Conservation (phyloP, 352 stramenopile species). For the Globisporangium iwayamae region DNA sequence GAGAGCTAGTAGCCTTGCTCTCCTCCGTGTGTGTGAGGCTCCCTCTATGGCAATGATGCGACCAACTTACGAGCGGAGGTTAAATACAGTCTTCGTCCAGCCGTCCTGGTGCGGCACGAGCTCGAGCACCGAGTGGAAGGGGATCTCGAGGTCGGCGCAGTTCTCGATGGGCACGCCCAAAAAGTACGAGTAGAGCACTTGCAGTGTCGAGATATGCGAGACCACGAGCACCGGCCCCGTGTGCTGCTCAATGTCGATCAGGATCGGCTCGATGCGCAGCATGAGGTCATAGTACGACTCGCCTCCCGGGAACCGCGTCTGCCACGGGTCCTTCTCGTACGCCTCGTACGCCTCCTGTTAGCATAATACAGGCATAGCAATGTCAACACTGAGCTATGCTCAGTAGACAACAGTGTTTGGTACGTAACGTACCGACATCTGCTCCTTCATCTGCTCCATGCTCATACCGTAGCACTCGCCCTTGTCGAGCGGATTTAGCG, state of each 20-base stretch:
- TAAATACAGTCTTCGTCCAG: conserved; percentile 86
- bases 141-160: conserved; percentile 75
- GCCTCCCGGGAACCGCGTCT: conserved; percentile 83
- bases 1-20: not conserved
- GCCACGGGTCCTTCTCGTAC: conserved; percentile 70
- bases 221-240: conserved; percentile 84
- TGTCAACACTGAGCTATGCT: not conserved
- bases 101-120: conserved; percentile 75
- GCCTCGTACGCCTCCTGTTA: conserved; percentile 62
- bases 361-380: not conserved
- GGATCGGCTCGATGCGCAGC: conserved; percentile 86
- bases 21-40: not conserved
- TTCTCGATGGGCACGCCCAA: conserved; percentile 74
- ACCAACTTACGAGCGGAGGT: conserved; percentile 42
- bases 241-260: conserved; percentile 92
- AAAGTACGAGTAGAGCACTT: conserved; percentile 89
- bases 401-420: not conserved
- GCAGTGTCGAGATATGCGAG: conserved; percentile 81
- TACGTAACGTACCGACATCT: conserved; percentile 39
- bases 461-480: conserved; percentile 83
- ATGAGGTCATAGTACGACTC: conserved; percentile 95
- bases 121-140: conserved; percentile 82
- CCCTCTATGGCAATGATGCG: not conserved
- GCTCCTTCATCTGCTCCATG: conserved; percentile 80
- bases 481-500: conserved; percentile 81